Percentiles rank a stretch among this genome's conserved stretches.
Evolutionary conservation across 441 rosid genomes (phyloP).

Genomic region (Breynia disticha): DNA sequence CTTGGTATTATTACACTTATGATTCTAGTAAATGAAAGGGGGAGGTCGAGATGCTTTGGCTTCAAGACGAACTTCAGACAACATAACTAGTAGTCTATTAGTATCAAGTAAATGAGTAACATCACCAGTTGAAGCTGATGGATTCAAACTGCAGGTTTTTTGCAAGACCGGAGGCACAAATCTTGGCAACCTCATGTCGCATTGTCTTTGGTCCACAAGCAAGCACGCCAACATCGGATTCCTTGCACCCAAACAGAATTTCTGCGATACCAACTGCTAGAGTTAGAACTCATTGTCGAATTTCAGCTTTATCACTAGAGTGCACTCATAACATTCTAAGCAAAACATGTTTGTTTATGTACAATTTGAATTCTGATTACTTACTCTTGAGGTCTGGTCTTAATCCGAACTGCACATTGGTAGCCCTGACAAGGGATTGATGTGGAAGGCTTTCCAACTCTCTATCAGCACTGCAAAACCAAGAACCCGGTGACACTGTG

Average conservation of each 20-base stretch:
- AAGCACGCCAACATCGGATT: slow-evolving; percentile 54
- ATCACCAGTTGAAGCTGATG: slow-evolving; percentile 73
- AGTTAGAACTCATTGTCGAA: not conserved
- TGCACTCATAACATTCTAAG: not conserved
- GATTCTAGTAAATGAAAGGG: too few relatives aligned
- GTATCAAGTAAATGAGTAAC: too few relatives aligned
- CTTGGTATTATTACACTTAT: too few relatives aligned
- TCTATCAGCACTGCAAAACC: slow-evolving; percentile 1
- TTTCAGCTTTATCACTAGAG: not conserved
- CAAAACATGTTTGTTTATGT: not conserved
- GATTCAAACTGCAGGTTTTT: slow-evolving; percentile 57
- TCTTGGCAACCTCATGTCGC: slow-evolving; percentile 66
- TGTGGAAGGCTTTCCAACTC: slow-evolving; percentile 53
- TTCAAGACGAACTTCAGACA: too few relatives aligned
- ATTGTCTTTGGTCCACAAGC: slow-evolving; percentile 62
- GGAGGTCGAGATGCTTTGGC: too few relatives aligned
- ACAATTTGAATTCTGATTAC: slow-evolving; percentile 5
- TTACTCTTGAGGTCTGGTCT: slow-evolving; percentile 68
- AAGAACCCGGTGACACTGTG: slow-evolving; percentile 7
- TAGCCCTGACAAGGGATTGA: slow-evolving; percentile 39
- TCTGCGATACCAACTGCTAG: slow-evolving; percentile 18
- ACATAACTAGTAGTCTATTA: too few relatives aligned
- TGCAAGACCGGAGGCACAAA: slow-evolving; percentile 39
- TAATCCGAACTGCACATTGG: slow-evolving; percentile 45
- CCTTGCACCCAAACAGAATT: slow-evolving; percentile 31